Conservation (phyloP, 225 moss, liverwort and hornwort genomes). For the Physcomitrellopsis africana region DNA sequence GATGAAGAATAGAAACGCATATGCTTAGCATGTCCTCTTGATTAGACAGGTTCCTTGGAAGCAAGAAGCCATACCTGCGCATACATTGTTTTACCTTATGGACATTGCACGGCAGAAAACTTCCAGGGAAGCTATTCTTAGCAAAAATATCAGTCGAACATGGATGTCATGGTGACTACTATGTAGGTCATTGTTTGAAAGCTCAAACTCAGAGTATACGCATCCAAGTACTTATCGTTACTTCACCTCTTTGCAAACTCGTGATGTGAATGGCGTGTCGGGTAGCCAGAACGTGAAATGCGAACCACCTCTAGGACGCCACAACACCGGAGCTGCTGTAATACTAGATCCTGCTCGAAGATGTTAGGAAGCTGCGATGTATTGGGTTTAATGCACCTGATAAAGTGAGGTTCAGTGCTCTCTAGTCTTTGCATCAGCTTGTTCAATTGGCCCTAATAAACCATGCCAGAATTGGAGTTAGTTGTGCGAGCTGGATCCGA, state of each 20-base stretch:
- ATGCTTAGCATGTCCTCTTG: slow-evolving; percentile 73
- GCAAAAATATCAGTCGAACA: neutral
- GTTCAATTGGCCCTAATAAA: slow-evolving; percentile 78
- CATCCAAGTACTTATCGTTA: neutral
- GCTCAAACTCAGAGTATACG: slow-evolving; percentile 1
- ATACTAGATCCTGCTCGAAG: slow-evolving; percentile 92
- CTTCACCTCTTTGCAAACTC: slow-evolving; percentile 90
- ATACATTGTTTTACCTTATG: slow-evolving; percentile 10
- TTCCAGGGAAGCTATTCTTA: slow-evolving; percentile 4
- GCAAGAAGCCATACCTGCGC: slow-evolving; percentile 94
- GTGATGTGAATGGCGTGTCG: slow-evolving; percentile 90
- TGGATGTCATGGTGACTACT: neutral
- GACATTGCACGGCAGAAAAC: slow-evolving; percentile 5
- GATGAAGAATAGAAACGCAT: slow-evolving; percentile 86
- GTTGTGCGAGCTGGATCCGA: slow-evolving; percentile 2
- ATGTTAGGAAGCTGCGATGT: slow-evolving; percentile 73
- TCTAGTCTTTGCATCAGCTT: slow-evolving; percentile 98
- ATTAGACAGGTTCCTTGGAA: slow-evolving; percentile 70
- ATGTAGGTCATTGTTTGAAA: neutral
- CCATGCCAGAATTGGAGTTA: slow-evolving; percentile 18
- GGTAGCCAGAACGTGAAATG: slow-evolving; percentile 99
- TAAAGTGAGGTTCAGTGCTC: slow-evolving; percentile 94
- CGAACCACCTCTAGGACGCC: slow-evolving; percentile 99
- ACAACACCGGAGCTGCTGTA: slow-evolving; percentile 98
- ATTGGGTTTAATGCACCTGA: slow-evolving; percentile 97